Percentiles rank a stretch among this genome's conserved stretches.
phyloP scores from a whole-genome alignment of 2,329 filamentous ascomycete species.

The Neodidymelliopsis sp. region DNA sequence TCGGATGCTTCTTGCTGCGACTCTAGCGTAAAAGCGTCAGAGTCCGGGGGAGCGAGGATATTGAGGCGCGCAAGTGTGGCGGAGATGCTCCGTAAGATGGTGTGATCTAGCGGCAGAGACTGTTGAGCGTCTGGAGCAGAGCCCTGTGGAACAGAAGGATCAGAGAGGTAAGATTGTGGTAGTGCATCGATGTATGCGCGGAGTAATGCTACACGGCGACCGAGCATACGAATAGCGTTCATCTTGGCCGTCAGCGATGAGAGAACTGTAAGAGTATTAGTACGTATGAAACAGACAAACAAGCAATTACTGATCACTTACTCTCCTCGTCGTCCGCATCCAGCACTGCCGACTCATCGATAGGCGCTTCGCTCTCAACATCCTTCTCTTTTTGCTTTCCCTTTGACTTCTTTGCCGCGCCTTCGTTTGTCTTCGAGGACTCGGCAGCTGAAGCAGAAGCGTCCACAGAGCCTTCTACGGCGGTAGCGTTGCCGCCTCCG shows the following conservation, averaged over 20 bases:
- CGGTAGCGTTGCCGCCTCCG: constrained; percentile 81
- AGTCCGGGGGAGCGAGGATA: constrained; percentile 76
- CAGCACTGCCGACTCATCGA: constrained; percentile 50
- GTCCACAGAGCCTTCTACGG: constrained; percentile 50
- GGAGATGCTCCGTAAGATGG: constrained; percentile 86
- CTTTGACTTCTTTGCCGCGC: constrained; percentile 57
- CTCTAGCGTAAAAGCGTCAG: constrained; percentile 71
- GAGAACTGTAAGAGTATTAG: constrained; percentile 56
- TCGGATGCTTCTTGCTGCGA: constrained; percentile 82
- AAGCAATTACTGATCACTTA: constrained; percentile 44
- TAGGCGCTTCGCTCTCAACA: constrained; percentile 42
- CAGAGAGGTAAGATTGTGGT: constrained; percentile 69
- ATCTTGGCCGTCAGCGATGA: constrained; percentile 81
- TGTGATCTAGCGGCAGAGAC: constrained; percentile 61
- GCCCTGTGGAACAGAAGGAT: constrained; percentile 48
- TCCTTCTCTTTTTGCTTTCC: constrained; percentile 59
- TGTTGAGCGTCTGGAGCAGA: constrained; percentile 37
- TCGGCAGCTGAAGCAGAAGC: constrained; percentile 21
- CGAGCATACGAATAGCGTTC: constrained; percentile 93
- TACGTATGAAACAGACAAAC: neutral
- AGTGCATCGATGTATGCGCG: constrained; percentile 76
- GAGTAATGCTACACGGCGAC: constrained; percentile 64
- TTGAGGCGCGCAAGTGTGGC: constrained; percentile 84
- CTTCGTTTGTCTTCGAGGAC: constrained; percentile 48
- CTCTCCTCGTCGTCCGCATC: constrained; percentile 70